Evolutionary conservation across 495 filamentous ascomycete species (phyloP).

Genomic region (Aspergillus carlsbadensis): DNA sequence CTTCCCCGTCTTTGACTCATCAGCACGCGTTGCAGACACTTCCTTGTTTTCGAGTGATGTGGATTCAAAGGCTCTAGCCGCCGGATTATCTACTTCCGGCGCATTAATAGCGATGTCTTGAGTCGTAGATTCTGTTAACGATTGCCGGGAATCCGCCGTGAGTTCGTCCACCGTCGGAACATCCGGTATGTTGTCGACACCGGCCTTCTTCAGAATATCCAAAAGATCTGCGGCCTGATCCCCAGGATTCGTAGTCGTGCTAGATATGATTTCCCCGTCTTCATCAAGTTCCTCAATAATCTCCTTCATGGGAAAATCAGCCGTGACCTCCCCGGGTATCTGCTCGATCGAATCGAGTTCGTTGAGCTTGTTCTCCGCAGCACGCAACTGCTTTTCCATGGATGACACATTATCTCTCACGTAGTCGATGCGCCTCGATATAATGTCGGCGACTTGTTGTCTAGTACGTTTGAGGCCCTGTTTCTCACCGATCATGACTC

Average conservation of each 20-base stretch:
- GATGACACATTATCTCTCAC: conserved; percentile 72
- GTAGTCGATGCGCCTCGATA: conserved; percentile 81
- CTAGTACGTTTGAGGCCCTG: conserved; percentile 36
- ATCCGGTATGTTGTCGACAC: conserved; percentile 53
- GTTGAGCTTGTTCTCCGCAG: conserved; percentile 65
- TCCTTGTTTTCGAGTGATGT: conserved; percentile 6
- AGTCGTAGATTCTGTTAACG: not conserved
- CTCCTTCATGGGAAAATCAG: conserved; percentile 71
- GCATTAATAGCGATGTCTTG: not conserved
- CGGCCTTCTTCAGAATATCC: conserved; percentile 68
- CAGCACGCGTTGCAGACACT: not conserved
- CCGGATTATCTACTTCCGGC: not conserved
- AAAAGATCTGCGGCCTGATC: conserved; percentile 60
- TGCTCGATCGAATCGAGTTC: conserved; percentile 39
- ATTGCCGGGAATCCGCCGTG: not conserved
- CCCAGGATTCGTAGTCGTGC: conserved; percentile 57
- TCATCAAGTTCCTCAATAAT: conserved; percentile 93
- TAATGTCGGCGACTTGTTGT: conserved; percentile 66
- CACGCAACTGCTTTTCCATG: conserved; percentile 65
- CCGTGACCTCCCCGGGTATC: conserved; percentile 18
- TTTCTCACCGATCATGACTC: conserved; percentile 33
- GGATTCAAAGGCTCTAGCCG: not conserved
- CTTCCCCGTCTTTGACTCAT: conserved; percentile 23
- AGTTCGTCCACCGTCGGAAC: conserved; percentile 10
- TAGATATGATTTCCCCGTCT: conserved; percentile 77